Percentiles rank a stretch among this genome's conserved stretches.
Evolutionary conservation across 306 rosid genomes (phyloP).

Genomic region (Citrullus colocynthis): DNA sequence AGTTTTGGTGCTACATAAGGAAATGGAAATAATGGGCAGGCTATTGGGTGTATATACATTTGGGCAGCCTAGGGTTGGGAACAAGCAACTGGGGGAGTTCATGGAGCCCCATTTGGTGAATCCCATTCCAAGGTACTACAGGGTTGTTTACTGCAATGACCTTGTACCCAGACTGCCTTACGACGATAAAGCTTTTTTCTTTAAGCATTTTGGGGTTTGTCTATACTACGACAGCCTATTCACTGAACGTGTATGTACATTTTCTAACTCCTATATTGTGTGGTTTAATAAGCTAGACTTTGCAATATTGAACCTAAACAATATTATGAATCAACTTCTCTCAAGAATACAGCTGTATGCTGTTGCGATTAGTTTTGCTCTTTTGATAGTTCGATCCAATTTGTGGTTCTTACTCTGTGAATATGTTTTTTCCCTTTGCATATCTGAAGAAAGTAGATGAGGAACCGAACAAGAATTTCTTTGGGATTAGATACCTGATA

Average conservation of each 20-base stretch:
- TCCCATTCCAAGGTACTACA: conserved; percentile 45
- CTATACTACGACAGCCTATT: conserved; percentile 61
- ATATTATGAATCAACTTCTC: not conserved
- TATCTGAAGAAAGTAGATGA: conserved; percentile 34
- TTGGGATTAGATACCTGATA: conserved; percentile 29
- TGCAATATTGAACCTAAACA: not conserved
- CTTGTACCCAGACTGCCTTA: conserved; percentile 73
- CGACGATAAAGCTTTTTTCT: conserved; percentile 49
- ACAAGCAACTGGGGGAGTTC: conserved; percentile 44
- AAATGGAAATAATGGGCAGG: conserved; percentile 45
- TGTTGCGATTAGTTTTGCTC: not conserved
- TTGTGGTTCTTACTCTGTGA: not conserved
- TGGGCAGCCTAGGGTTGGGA: conserved; percentile 71
- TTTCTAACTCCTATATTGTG: not conserved
- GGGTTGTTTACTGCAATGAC: conserved; percentile 72
- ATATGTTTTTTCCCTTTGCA: conserved; percentile 8
- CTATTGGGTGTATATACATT: conserved; percentile 55
- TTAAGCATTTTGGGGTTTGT: conserved; percentile 62
- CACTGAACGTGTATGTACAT: conserved; percentile 28
- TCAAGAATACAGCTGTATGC: not conserved
- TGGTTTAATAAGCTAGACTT: not conserved
- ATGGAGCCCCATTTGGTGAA: conserved; percentile 40
- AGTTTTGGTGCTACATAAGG: conserved; percentile 47
- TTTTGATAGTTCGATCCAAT: not conserved
- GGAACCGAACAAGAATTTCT: conserved; percentile 64